Base-by-base conservation (phyloP, 2,329 filamentous ascomycete species). In the Fusarium sp. region DNA sequence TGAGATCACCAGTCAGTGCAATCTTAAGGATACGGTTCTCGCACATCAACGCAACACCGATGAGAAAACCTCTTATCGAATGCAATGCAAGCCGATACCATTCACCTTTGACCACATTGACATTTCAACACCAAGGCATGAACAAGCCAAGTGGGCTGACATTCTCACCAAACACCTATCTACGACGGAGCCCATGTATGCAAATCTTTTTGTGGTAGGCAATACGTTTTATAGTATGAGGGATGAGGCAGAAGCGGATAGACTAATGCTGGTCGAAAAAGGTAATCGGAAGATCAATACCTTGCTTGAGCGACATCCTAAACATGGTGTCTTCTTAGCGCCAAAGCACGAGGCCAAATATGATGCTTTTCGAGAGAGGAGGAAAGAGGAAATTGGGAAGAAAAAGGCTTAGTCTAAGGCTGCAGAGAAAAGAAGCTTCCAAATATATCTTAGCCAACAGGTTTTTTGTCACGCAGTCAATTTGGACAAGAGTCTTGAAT, bases 251-350 rank as follows among this genome's bases (percentile, higher is more conserved):
- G 35, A 53, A 1, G 35, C 36, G 1, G 50, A 53, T 6, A 3
- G 17, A 3, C 4, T 53, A 0, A 53, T 53, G 50, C 22, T 4
- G 0, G 14, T 41, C 11, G 20, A 55, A 0, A 55, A 41, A 0
- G 39, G 25, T 5, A 55, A 55, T 6, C 20, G 25, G 10, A 42
- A 35, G 4, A 55, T 55, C 6, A 42, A 13, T 20, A 11, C 12
- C 39, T n/a, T 42, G 12, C 39, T 42, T 13, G 10, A 22, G n/a
- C 39, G n/a, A 11, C 39, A 42, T 22, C 39, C 39, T n/a, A 42
- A 42, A 20, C 39, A 42, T 7, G n/a, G 1, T 10, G 20, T 7
- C 18, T 42, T 42, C n/a, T 42, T 42, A 22, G 2, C 20, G 27
- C 27, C 6, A 27, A 27, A 27, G 27, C 27, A 27, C 27, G 2